Evolutionary conservation across 345 rosid species (phyloP).

Genomic region (Adansonia digitata): DNA sequence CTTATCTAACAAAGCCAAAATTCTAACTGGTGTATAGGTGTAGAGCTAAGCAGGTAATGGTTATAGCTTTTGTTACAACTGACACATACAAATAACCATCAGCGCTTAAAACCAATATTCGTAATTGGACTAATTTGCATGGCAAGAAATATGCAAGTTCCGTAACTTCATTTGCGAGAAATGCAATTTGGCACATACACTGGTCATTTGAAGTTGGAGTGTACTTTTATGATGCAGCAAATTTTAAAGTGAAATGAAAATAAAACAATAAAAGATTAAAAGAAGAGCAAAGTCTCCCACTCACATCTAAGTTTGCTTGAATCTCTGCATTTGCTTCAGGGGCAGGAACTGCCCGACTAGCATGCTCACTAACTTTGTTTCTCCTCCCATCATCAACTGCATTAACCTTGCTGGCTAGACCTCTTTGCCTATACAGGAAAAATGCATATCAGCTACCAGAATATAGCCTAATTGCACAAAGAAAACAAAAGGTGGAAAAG

Average conservation of each 20-base stretch:
- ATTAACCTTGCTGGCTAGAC: conserved; percentile 40
- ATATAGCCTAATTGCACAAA: conserved; percentile 11
- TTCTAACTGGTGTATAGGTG: neutral
- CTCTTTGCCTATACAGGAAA: conserved; percentile 45
- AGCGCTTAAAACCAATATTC: neutral
- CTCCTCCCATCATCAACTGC: conserved; percentile 56
- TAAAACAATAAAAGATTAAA: neutral
- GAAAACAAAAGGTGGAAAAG: conserved; percentile 3
- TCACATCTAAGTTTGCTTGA: conserved; percentile 61
- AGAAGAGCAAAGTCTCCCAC: conserved; percentile 2
- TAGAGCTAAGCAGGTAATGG: neutral
- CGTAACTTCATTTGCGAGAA: neutral
- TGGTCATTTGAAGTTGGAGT: neutral
- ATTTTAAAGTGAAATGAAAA: neutral
- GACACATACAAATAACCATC: neutral
- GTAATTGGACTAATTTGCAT: neutral
- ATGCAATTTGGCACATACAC: neutral
- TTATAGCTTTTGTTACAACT: neutral
- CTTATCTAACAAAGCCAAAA: neutral
- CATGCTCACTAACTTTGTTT: conserved; percentile 43
- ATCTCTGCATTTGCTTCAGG: conserved; percentile 89
- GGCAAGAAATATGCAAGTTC: neutral
- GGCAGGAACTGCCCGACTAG: conserved; percentile 66
- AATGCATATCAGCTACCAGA: conserved; percentile 19
- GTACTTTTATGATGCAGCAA: conserved; percentile 2